Evolutionary conservation across 495 filamentous ascomycete genomes (phyloP).

Genomic region (Articulospora tetracladia): DNA sequence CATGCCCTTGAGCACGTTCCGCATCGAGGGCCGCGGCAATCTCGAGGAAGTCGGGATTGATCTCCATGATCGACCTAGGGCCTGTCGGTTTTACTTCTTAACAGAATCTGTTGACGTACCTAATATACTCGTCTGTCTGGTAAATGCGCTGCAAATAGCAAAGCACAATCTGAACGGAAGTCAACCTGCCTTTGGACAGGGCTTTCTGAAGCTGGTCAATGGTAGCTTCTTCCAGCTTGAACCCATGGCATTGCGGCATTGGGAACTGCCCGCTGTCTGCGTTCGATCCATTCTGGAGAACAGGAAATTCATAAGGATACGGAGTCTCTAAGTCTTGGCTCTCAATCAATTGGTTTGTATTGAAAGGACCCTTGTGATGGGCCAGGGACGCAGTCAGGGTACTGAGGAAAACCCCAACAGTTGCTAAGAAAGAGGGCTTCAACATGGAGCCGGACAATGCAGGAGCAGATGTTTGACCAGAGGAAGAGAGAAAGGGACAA

Average conservation of each 20-base stretch:
- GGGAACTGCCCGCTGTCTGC: conserved; percentile 35
- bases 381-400: neutral
- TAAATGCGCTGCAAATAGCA: conserved; percentile 24
- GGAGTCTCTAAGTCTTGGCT: conserved; percentile 9
- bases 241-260: conserved; percentile 57
- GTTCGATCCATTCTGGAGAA: conserved; percentile 11
- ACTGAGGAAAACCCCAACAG: neutral
- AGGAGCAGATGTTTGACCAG: neutral
- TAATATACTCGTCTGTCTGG: conserved; percentile 22
- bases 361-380: neutral
- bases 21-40: conserved; percentile 49
- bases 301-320: conserved; percentile 19
- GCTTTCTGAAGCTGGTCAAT: conserved; percentile 21
- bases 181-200: conserved; percentile 17
- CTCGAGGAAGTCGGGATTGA: conserved; percentile 51
- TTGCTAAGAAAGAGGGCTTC: neutral
- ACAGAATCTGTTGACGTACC: neutral
- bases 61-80: conserved; percentile 44
- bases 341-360: conserved; percentile 10
- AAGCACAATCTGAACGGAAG: conserved; percentile 13
- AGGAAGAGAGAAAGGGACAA: neutral
- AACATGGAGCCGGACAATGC: neutral
- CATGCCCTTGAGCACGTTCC: conserved; percentile 42
- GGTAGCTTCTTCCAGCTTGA: conserved; percentile 55
- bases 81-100: neutral